phyloP scores from a whole-genome alignment of 352 stramenopile species.

The Globisporangium nodosum region DNA sequence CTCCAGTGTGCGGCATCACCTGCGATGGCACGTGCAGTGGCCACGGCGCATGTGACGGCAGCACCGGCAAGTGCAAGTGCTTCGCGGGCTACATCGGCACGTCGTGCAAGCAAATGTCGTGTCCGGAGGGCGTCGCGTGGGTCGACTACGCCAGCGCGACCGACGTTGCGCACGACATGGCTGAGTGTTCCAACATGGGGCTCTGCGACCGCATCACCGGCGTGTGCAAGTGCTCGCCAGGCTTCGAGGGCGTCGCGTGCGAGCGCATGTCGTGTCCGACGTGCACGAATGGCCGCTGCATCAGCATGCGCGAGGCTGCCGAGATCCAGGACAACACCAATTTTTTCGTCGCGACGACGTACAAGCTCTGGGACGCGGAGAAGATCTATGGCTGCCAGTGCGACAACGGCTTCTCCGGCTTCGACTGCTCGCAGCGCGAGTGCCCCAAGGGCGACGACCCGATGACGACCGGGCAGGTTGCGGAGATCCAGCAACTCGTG shows the following conservation, averaged over 20 bases:
- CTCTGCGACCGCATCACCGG: conserved; percentile 73
- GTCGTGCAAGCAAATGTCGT: conserved; percentile 48
- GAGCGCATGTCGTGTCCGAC: conserved; percentile 51
- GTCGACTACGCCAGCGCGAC: conserved; percentile 48
- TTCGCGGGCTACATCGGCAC: conserved; percentile 71
- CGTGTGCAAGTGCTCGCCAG: conserved; percentile 39
- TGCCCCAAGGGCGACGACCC: conserved; percentile 65
- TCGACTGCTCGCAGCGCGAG: conserved; percentile 54
- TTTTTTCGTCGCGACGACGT: conserved; percentile 58
- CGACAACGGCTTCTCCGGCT: conserved; percentile 53
- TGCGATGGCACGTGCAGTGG: conserved; percentile 85
- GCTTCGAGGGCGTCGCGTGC: conserved; percentile 77
- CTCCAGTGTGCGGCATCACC: conserved; percentile 9
- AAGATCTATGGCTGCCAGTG: conserved; percentile 79
- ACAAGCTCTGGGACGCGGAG: conserved; percentile 65
- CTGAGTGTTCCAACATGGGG: conserved; percentile 86
- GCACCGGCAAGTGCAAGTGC: conserved; percentile 72
- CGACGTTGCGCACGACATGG: conserved; percentile 65
- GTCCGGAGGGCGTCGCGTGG: conserved; percentile 49
- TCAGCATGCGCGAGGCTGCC: conserved; percentile 66
- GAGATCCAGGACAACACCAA: conserved; percentile 55
- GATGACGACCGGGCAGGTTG: conserved; percentile 25
- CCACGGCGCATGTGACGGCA: conserved; percentile 38
- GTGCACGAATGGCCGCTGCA: conserved; percentile 61
- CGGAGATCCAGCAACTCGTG: conserved; percentile 46